A percentile compares a stretch with the other conserved stretches of the same genome.
Evolutionary conservation across 208 protist species (phyloP).

Genomic region (Trichomonas vaginalis): DNA sequence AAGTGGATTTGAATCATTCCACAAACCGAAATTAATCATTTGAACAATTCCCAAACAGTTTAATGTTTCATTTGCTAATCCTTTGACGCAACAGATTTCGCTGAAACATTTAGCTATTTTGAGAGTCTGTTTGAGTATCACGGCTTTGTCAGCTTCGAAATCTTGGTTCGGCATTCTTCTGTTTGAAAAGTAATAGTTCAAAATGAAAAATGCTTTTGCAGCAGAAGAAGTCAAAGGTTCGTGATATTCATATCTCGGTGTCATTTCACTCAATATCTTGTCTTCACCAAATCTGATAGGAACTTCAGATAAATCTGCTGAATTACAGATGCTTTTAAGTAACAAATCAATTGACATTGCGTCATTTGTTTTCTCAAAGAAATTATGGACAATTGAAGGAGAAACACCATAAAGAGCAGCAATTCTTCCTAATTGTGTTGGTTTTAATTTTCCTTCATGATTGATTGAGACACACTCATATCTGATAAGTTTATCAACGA

Average conservation of each 20-base stretch:
- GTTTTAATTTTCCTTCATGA: not conserved
- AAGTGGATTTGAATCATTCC: not conserved
- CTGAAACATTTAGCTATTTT: slow-evolving; percentile 49
- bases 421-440: not conserved
- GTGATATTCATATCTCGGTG: slow-evolving; percentile 52
- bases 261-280: slow-evolving; percentile 62
- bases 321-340: slow-evolving; percentile 40
- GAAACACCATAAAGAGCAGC: not conserved
- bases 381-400: not conserved
- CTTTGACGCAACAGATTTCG: not conserved
- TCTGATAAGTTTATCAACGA: not conserved
- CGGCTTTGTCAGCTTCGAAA: slow-evolving; percentile 88
- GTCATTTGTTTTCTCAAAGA: not conserved
- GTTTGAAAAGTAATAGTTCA: slow-evolving; percentile 84
- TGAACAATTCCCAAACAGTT: not conserved
- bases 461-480: not conserved
- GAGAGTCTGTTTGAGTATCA: slow-evolving; percentile 82
- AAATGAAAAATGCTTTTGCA: slow-evolving; percentile 80
- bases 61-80: not conserved
- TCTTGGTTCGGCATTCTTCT: slow-evolving; percentile 76
- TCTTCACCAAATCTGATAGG: slow-evolving; percentile 94
- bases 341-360: not conserved
- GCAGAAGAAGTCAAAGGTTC: slow-evolving; percentile 63
- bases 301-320: slow-evolving; percentile 71
- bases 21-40: not conserved